These are phyloP conservation scores for Samsoniella hepiali DNA, from an alignment of 2,329 filamentous ascomycete species.

Conservation along the genomic window DNA sequence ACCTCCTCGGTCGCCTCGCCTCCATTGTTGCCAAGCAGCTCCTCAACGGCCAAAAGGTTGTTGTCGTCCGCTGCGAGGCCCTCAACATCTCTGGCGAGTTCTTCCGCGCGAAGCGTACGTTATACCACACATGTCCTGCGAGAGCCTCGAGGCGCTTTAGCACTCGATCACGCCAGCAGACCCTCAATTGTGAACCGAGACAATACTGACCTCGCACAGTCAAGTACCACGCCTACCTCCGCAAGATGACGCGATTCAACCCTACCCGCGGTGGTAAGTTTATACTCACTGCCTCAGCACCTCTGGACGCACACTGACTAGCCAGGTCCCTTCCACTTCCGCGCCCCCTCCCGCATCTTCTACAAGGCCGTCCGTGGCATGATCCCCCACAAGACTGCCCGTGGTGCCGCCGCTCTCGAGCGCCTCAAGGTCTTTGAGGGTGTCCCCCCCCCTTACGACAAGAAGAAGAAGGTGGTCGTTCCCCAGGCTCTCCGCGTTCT, in stretches of 20 bases:
- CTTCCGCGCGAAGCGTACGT: constrained; percentile 99
- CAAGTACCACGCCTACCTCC: constrained; percentile 99
- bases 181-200: background rate
- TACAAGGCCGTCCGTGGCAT: constrained; percentile 99
- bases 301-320: constrained; percentile 33
- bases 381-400: constrained; percentile 99
- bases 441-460: constrained; percentile 98
- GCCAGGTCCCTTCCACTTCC: constrained; percentile 98
- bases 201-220: constrained; percentile 63
- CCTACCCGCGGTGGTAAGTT: constrained; percentile 91
- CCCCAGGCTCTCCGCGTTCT: constrained; percentile 96
- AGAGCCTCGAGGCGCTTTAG: background rate
- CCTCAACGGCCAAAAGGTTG: constrained; percentile 98
- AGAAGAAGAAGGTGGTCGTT: constrained; percentile 99
- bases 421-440: constrained; percentile 99
- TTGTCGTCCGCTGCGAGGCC: constrained; percentile 96
- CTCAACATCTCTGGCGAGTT: constrained; percentile 99
- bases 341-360: constrained; percentile 98
- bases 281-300: constrained; percentile 14
- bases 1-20: constrained; percentile 98
- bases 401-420: constrained; percentile 93
- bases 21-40: constrained; percentile 98
- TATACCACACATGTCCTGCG: background rate
- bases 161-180: constrained; percentile 24
- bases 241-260: constrained; percentile 99